Percentiles rank a stretch among this genome's conserved stretches.
Conservation (phyloP, 306 rosid species). For the Cucumis sativus region DNA sequence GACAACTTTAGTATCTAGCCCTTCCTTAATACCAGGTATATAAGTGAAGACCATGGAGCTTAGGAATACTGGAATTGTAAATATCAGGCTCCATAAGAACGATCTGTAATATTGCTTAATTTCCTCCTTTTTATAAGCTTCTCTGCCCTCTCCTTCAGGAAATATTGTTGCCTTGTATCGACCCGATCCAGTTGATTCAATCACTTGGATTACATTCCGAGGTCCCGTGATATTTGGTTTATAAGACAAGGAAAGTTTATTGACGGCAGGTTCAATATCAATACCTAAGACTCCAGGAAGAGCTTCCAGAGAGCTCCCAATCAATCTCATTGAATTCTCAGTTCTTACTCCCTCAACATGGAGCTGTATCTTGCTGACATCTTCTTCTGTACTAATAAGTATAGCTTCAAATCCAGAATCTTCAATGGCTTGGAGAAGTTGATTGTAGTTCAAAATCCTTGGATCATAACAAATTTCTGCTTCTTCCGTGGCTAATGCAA, state of each 20-base stretch:
- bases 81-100: slow-evolving; percentile 53
- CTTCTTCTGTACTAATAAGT: slow-evolving; percentile 46
- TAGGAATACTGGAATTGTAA: slow-evolving; percentile 60
- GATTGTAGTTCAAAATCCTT: slow-evolving; percentile 26
- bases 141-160: slow-evolving; percentile 40
- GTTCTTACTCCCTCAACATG: slow-evolving; percentile 34
- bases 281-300: slow-evolving; percentile 51
- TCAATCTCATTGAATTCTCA: slow-evolving; percentile 16
- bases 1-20: slow-evolving; percentile 35
- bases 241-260: slow-evolving; percentile 49
- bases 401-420: slow-evolving; percentile 57
- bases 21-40: slow-evolving; percentile 41
- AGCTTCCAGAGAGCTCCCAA: slow-evolving; percentile 36
- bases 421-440: slow-evolving; percentile 34
- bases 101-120: slow-evolving; percentile 34
- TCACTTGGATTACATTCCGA: slow-evolving; percentile 49
- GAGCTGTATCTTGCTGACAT: slow-evolving; percentile 56
- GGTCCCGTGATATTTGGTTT: slow-evolving; percentile 54
- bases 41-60: slow-evolving; percentile 76
- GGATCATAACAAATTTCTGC: slow-evolving; percentile 62
- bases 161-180: slow-evolving; percentile 45
- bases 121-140: slow-evolving; percentile 31
- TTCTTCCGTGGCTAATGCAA: slow-evolving; percentile 81
- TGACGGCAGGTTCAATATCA: slow-evolving; percentile 14
- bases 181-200: slow-evolving; percentile 52